Percentiles rank a stretch among this genome's conserved stretches.
Conservation (phyloP, 2,329 filamentous ascomycete genomes). For the Hirsutella minnesotensis region DNA sequence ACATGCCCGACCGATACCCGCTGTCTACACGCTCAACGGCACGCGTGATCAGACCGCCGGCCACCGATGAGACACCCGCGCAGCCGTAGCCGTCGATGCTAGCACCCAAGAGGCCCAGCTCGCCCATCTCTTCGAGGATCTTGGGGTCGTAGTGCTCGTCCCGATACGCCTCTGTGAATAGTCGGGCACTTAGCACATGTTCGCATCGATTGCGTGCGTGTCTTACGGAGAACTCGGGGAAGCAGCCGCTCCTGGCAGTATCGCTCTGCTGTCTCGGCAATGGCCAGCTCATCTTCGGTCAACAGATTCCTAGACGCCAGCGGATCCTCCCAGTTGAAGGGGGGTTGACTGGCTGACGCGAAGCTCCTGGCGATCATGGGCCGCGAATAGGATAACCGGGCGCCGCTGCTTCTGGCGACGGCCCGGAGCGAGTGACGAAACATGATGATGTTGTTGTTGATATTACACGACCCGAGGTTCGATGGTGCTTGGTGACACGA, state of each 20-base stretch:
- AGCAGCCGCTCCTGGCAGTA: slow-evolving; percentile 88
- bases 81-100: slow-evolving; percentile 82
- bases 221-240: slow-evolving; percentile 72
- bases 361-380: slow-evolving; percentile 17
- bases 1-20: slow-evolving; percentile 86
- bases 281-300: slow-evolving; percentile 83
- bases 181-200: neutral
- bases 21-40: slow-evolving; percentile 87
- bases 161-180: slow-evolving; percentile 58
- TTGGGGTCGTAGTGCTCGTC: slow-evolving; percentile 77
- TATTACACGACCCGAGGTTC: too few species aligned
- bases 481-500: too few species aligned
- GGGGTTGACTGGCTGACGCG: slow-evolving; percentile 20
- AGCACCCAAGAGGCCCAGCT: slow-evolving; percentile 76
- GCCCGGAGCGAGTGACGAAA: slow-evolving; percentile 19
- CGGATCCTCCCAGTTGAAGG: slow-evolving; percentile 89
- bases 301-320: slow-evolving; percentile 61
- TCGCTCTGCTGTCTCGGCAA: slow-evolving; percentile 79
- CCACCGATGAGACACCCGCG: slow-evolving; percentile 77
- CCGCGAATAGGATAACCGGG: slow-evolving; percentile 10
- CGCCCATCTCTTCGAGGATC: slow-evolving; percentile 85
- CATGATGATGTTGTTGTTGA: slow-evolving; percentile 14
- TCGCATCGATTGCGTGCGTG: neutral
- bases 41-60: slow-evolving; percentile 79
- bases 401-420: slow-evolving; percentile 10